Evolutionary conservation across 2,329 filamentous ascomycete species (phyloP), one percentile per base, ranked within the genome.

Genomic region (Exutisphaerella laricina): DNA sequence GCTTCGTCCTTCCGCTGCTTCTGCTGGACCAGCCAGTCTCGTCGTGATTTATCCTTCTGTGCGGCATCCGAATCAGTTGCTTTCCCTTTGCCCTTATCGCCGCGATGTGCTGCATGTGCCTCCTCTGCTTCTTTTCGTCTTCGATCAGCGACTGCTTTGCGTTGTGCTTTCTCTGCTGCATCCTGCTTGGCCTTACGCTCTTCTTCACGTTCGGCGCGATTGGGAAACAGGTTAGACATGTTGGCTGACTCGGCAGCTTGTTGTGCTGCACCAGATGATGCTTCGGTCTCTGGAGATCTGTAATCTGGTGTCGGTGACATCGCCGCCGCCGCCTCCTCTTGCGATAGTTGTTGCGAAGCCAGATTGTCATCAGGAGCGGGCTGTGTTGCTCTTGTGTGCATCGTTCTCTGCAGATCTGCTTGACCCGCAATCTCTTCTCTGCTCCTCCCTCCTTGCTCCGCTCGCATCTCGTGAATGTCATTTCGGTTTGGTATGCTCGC

Each of bases 1-100:
- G 80, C 78, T 48, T 86, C 77, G 42, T 77, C 72, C 53, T 83
- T 79, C 41, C 78, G 75, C 59, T 75, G 74, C 31, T 76, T 80
- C 43, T 83, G 62, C 38, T 64, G 58, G n/a, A 56, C 48, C 1
- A 64, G 36, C 56, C 58, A 65, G 39, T 58, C 56, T 32, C 56
- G 49, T n/a, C 60, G 53, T 16, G 67, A 64, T 25, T 54, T 52
- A 28, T 56, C 22, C 39, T 56, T 55, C 41, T 50, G 53, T 36
- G 43, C 43, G 22, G 57, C 69, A 51, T 72, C 69, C 5, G 66
- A 63, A 12, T 26, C 23, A 39, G 70, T 70, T 7, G 51, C 40
- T 28, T 53, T 53, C 26, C 48, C 44, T 36, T 50, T 53, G 40
- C 51, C 45, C 45, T 55, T 48, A 49, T 53, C 43, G 31, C 42